Conservation (phyloP, 2,329 filamentous ascomycete species). For the Sarocladiaceae sp. region DNA sequence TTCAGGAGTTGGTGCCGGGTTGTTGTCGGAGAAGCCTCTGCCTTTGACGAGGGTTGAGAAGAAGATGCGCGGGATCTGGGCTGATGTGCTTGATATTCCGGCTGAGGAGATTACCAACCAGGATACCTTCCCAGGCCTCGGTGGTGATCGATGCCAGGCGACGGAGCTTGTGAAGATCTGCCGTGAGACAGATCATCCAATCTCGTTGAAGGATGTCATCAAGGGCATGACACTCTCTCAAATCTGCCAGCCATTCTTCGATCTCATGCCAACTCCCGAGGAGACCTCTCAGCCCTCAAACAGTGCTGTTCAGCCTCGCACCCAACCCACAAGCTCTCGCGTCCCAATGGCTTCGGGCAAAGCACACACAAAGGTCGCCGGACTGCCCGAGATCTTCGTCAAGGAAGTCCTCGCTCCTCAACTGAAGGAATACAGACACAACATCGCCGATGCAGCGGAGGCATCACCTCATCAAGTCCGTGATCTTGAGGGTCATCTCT, state of each 20-base stretch:
- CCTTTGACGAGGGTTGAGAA: constrained; percentile 44
- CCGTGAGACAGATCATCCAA: constrained; percentile 34
- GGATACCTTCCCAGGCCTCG: constrained; percentile 41
- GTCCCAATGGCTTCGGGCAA: constrained; percentile 13
- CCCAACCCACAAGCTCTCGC: not conserved
- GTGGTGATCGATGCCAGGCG: constrained; percentile 42
- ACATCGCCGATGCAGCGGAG: constrained; percentile 44
- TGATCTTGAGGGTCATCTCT: constrained; percentile 44
- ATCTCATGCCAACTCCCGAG: not conserved
- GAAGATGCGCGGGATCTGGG: constrained; percentile 44
- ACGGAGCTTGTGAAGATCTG: constrained; percentile 40
- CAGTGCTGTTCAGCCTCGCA: not conserved
- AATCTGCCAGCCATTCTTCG: constrained; percentile 30
- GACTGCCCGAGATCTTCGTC: constrained; percentile 30
- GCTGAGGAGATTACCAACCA: constrained; percentile 35
- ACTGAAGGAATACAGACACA: constrained; percentile 34
- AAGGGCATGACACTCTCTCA: constrained; percentile 37
- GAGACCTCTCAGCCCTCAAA: not conserved
- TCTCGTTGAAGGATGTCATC: constrained; percentile 40
- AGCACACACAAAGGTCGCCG: constrained; percentile 6
- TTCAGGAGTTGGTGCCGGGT: constrained; percentile 28
- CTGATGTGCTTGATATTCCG: constrained; percentile 34
- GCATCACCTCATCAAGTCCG: constrained; percentile 44
- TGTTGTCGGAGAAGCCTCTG: constrained; percentile 33
- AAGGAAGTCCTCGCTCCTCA: constrained; percentile 37